Percentiles rank a stretch among this genome's conserved stretches.
Conservation (phyloP, 306 rosid genomes). For the Potentilla sterilis region DNA sequence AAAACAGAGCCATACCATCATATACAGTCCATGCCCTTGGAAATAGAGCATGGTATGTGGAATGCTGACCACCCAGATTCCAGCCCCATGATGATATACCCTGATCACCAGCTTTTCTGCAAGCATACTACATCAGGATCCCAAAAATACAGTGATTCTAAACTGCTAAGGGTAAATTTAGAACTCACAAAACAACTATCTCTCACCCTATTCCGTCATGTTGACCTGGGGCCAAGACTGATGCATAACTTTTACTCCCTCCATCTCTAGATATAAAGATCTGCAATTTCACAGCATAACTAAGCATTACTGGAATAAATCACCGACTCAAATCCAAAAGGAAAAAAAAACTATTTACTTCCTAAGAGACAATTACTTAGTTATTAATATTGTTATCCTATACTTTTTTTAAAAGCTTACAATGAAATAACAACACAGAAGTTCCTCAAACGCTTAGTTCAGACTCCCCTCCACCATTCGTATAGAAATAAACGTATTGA, state of each 20-base stretch:
- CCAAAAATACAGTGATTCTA: slow-evolving; percentile 3
- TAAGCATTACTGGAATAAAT: slow-evolving; percentile 20
- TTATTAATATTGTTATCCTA: background rate
- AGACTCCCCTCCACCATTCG: background rate
- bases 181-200: background rate
- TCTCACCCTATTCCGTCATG: slow-evolving; percentile 96
- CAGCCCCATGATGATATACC: slow-evolving; percentile 99
- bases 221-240: slow-evolving; percentile 99
- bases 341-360: background rate
- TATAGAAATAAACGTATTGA: background rate
- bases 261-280: slow-evolving; percentile 94
- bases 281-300: slow-evolving; percentile 48
- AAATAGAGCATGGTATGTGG: slow-evolving; percentile 97
- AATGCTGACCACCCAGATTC: slow-evolving; percentile 94
- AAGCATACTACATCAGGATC: slow-evolving; percentile 19
- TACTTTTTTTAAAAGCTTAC: background rate
- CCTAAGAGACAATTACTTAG: background rate
- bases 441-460: background rate
- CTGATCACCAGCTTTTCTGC: slow-evolving; percentile 69
- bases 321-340: background rate
- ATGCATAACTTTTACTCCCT: slow-evolving; percentile 77
- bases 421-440: background rate
- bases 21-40: slow-evolving; percentile 99
- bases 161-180: slow-evolving; percentile 5
- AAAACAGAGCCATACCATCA: slow-evolving; percentile 63